phyloP scores from a whole-genome alignment of 2,329 filamentous ascomycete genomes.

The Fusarium camptoceras region DNA sequence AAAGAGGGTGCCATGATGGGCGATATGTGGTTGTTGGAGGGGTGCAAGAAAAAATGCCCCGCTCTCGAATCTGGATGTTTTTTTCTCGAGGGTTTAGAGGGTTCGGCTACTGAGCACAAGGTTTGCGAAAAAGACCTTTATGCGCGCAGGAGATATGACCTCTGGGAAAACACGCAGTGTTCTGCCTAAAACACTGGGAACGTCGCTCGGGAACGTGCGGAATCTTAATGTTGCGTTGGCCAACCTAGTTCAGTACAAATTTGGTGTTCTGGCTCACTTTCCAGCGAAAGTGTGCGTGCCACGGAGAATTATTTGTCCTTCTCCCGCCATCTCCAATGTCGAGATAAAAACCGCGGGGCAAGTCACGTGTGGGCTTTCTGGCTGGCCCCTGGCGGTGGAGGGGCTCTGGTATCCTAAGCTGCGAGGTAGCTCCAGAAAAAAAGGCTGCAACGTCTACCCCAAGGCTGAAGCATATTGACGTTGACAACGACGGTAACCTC shows the following conservation, averaged over 20 bases:
- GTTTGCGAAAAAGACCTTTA: conserved; percentile 32
- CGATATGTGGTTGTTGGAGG: conserved; percentile 49
- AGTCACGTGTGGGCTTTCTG: conserved; percentile 53
- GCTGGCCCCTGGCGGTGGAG: conserved; percentile 42
- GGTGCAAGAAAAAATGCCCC: conserved; percentile 54
- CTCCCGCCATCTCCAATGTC: conserved; percentile 38
- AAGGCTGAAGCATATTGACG: conserved; percentile 47
- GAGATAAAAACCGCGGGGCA: conserved; percentile 52
- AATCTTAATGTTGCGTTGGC: conserved; percentile 46
- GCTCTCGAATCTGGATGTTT: conserved; percentile 47
- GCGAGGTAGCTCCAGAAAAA: conserved; percentile 48
- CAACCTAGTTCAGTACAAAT: conserved; percentile 51
- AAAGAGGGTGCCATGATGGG: conserved; percentile 89
- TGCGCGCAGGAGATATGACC: conserved; percentile 40
- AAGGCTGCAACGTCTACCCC: conserved; percentile 47
- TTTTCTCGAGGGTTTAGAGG: conserved; percentile 36
- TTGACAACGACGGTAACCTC: conserved; percentile 44
- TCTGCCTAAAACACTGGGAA: conserved; percentile 38
- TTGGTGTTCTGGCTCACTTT: conserved; percentile 53
- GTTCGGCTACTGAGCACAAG: conserved; percentile 33
- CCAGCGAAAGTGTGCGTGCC: conserved; percentile 54
- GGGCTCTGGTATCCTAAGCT: conserved; percentile 44
- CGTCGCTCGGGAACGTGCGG: conserved; percentile 46
- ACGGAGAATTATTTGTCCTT: conserved; percentile 56
- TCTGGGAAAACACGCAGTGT: conserved; percentile 37